Base-by-base conservation (phyloP, 2,329 filamentous ascomycete genomes). In the Teratosphaeriaceae sp. region DNA sequence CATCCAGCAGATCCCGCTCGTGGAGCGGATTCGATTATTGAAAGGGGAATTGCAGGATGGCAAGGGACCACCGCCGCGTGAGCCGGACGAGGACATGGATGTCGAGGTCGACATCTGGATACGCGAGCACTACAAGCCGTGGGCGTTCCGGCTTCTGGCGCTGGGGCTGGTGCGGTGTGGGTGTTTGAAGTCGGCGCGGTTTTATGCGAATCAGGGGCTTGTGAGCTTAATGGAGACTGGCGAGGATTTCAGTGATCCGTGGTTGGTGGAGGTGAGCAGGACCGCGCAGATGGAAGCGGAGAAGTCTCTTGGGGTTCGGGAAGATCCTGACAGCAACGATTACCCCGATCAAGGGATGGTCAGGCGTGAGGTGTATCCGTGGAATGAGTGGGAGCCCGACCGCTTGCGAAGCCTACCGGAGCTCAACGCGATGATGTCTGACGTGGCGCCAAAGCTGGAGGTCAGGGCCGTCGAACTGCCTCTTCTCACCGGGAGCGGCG, bases 401-500 rank as follows among this genome's bases (percentile, higher is more conserved):
- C 69, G 79, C 31, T 73, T 75, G 45, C 69, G 72, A 0, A 57
- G 70, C 2, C 68, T 97, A 19, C 65, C 74, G 0, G 74, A 82
- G 39, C 69, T 97, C 34, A 97, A 97, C 58, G 64, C 70, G 18
- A 72, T 83, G 51, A 73, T 96, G 52, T 66, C 72, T 20, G 64
- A 68, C 2, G 80, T 88, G 43, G 88, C 88, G 1, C 84, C 88
- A 1, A 90, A 88, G 57, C 85, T 90, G 47, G 85, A 86, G 50
- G 85, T 94, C 22, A 77, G 79, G 45, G 82, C 84, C 2, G 80
- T 88, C 0, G 76, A 82, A 23, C 68, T 98, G 3, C 92, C 90
- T 1, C 70, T 85, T 0, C 67, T 97, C 19, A 56, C 51, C 22
- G 54, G 53, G 13, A 21, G n/a, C 16, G 13, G 24, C 24, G 29